Base-by-base conservation (phyloP, 768 basidiomycete genomes). In the Mycena capillaripes region DNA sequence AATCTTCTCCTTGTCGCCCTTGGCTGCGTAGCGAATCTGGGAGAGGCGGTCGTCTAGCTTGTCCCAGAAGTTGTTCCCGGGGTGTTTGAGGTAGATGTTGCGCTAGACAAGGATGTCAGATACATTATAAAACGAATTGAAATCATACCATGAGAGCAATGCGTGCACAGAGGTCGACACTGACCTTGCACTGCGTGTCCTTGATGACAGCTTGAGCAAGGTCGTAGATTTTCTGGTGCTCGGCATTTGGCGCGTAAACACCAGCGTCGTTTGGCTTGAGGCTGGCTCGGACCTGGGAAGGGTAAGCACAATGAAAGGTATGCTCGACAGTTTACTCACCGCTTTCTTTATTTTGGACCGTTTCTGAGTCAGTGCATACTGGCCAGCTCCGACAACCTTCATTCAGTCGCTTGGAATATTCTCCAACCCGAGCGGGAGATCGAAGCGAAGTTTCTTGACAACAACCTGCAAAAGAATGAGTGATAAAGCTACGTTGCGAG, bases 111-210 rank as follows among this genome's bases (percentile, higher is more conserved):
- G 7, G 14, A 25, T 56, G 16, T 36, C 17, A 25, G 10, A 50
- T 48, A 19, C 17, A 65, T 55, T 8, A 10, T 48, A 36, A 34
- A 50, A 42, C 17, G 42, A 57, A 65, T 14, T 53, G 5, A 12
- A 16, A 16, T 27, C 75, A 14, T 59, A 78, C 77, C 67, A 78
- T 36, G 50, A 78, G 71, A 0, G 77, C 75, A 29, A 78, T 66
- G 14, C 72, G 61, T 21, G 74, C 66, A 29, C 71, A 73, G 21
- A 78, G 66, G 17, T 42, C 30, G 7, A 75, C 71, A 9, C 46
- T 75, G n/a, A n/a, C 71, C 2, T 42, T n/a, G 36, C 70, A 75
- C 48, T 72, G 70, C 3, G 73, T 74, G 30, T 36, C 52, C 17
- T 62, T 66, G 42, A 76, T 63, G 2, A 34, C 34, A 17, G 17